Evolutionary conservation across 2,329 filamentous ascomycete genomes (phyloP).

Genomic region (Leptodontidium sp.): DNA sequence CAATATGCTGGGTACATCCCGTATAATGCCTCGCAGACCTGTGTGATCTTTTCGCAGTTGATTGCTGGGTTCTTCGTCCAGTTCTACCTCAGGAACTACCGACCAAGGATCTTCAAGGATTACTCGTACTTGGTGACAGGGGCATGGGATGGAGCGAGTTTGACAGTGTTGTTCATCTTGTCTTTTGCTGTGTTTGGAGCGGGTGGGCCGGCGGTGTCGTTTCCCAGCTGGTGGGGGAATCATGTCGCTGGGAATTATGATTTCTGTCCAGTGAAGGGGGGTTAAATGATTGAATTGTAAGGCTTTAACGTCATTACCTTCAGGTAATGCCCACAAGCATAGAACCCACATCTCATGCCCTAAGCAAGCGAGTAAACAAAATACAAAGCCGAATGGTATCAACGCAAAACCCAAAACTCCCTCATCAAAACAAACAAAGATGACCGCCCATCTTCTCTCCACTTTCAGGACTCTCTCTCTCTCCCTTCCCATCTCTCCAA

Average conservation of each 20-base stretch:
- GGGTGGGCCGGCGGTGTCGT: conserved; percentile 48
- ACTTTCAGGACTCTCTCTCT: not conserved
- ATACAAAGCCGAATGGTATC: conserved; percentile 13
- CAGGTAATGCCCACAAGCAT: not conserved
- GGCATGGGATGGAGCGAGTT: conserved; percentile 51
- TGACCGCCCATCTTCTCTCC: not conserved
- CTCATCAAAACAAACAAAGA: conserved; percentile 4
- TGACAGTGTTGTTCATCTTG: conserved; percentile 52
- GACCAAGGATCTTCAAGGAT: conserved; percentile 50
- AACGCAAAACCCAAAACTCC: not conserved
- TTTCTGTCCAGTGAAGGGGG: conserved; percentile 34
- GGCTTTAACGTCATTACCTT: not conserved
- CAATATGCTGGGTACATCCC: conserved; percentile 63
- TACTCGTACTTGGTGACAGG: conserved; percentile 53
- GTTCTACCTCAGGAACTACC: conserved; percentile 50
- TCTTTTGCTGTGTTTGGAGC: conserved; percentile 56
- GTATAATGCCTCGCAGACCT: conserved; percentile 63
- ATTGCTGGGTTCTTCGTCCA: conserved; percentile 54
- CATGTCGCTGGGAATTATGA: conserved; percentile 42
- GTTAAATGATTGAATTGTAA: not conserved
- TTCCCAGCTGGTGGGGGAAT: conserved; percentile 51
- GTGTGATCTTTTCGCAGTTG: conserved; percentile 58
- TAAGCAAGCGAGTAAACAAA: not conserved
- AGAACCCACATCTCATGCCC: not conserved
- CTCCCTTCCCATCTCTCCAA: not conserved